A percentile compares a stretch with the other conserved stretches of the same genome.
These are phyloP conservation scores for Hypoxylon sp. DNA, from an alignment of 2,329 filamentous ascomycete genomes.

Conservation along the genomic window DNA sequence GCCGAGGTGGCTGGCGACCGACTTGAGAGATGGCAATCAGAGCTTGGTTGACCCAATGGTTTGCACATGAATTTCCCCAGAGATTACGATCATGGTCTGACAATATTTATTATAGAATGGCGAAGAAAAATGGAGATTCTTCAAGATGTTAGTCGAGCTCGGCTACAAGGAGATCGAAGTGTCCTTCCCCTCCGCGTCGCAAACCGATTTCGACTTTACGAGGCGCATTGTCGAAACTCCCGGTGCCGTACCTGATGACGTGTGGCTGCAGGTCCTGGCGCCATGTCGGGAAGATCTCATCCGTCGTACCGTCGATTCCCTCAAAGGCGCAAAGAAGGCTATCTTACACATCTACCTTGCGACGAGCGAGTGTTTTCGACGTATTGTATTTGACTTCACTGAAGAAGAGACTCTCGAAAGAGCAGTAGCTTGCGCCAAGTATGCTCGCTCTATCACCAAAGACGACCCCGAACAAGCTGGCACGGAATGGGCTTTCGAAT, in stretches of 20 bases:
- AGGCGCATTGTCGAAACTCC: constrained; percentile 87
- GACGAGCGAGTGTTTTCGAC: constrained; percentile 94
- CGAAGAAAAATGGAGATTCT: constrained; percentile 95
- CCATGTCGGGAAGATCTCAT: constrained; percentile 95
- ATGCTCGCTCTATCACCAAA: constrained; percentile 92
- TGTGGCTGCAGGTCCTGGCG: constrained; percentile 91
- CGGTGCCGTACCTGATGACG: constrained; percentile 86
- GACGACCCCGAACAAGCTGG: constrained; percentile 71
- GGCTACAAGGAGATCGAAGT: constrained; percentile 99
- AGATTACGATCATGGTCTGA: constrained; percentile 24
- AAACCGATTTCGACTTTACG: constrained; percentile 97
- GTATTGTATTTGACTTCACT: constrained; percentile 89
- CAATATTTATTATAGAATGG: constrained; percentile 74
- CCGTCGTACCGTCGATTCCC: constrained; percentile 86
- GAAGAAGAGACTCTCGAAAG: constrained; percentile 86
- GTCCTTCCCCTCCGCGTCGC: constrained; percentile 93
- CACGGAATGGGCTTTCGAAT: constrained; percentile 84
- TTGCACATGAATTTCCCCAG: constrained; percentile 53
- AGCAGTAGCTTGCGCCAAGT: constrained; percentile 87
- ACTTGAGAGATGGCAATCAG: constrained; percentile 94
- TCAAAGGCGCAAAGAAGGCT: constrained; percentile 91
- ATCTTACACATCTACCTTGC: constrained; percentile 97
- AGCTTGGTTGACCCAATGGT: constrained; percentile 94
- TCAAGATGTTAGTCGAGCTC: constrained; percentile 91
- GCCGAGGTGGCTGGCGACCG: constrained; percentile 91